Evolutionary conservation across 2,329 filamentous ascomycete genomes (phyloP), one percentile per base, ranked within the genome.

Genomic region (Drechslerella stenobrocha): DNA sequence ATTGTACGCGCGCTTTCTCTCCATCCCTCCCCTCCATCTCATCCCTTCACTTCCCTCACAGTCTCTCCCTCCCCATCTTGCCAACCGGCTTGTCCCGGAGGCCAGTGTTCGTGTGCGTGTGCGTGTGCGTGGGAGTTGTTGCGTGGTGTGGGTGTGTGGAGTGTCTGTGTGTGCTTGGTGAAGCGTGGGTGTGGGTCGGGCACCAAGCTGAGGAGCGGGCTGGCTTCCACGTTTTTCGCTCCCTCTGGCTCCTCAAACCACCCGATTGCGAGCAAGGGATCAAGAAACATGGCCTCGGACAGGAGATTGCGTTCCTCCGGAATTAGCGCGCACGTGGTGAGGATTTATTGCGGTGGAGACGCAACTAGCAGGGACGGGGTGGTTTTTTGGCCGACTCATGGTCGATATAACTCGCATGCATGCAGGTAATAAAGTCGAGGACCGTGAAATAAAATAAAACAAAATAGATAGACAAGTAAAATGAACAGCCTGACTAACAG

Each of bases 171-270:
- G 8, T 6, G 58, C 26, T 13, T 44, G 26, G 42, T 20, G 45
- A 20, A 18, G 32, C 22, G 28, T 28, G 30, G 35, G 22, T 30
- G 35, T 47, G 45, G 28, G 59, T 65, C 52, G 52, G 60, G 50
- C 52, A 40, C 52, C 20, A 37, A 47, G 56, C 50, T 52, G 52
- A 65, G 58, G 60, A 57, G 52, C 61, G 47, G 61, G 53, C 48
- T 66, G 61, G 61, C 61, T 66, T 66, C 61, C 61, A 67, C 63
- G 63, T 67, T 67, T 67, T 67, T 66, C 50, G 37, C 34, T 59
- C 40, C 46, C 18, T 57, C 28, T 52, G 22, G 6, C 24, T 50
- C 26, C 37, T n/a, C 37, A n/a, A 2, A 42, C 13, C 13, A 42
- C 37, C 37, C 7, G 22, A 42, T 18, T n/a, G 9, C 34, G 3